These are phyloP conservation scores for Biscutella laevigata DNA, from an alignment of 441 rosid genomes.

Conservation along the genomic window DNA sequence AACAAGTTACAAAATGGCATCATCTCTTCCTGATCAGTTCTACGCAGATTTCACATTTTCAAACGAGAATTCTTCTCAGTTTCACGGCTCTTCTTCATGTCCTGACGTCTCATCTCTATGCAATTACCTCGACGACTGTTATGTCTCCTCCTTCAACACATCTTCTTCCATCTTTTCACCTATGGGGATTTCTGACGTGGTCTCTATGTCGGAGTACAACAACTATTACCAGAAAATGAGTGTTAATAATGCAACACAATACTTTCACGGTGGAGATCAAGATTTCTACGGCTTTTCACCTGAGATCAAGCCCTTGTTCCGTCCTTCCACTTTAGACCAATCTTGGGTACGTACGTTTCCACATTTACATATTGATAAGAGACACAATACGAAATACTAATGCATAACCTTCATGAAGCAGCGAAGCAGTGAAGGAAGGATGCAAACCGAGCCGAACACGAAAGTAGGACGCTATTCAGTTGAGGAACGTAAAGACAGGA, in stretches of 20 bases:
- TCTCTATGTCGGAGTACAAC: constrained; percentile 31
- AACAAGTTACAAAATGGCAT: constrained; percentile 35
- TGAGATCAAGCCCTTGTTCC: constrained; percentile 39
- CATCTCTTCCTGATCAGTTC: constrained; percentile 47
- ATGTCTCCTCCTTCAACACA: constrained; percentile 14
- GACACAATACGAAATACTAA: too few relatives aligned
- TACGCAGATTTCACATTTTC: constrained; percentile 36
- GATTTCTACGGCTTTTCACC: constrained; percentile 41
- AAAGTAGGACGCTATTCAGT: constrained; percentile 71
- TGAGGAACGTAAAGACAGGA: constrained; percentile 83
- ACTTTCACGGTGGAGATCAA: constrained; percentile 35
- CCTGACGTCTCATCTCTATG: constrained; percentile 16
- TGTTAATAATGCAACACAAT: constrained; percentile 27
- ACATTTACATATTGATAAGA: background rate
- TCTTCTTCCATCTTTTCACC: constrained; percentile 23
- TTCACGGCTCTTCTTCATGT: constrained; percentile 20
- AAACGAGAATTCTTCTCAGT: constrained; percentile 33
- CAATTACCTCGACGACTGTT: constrained; percentile 25
- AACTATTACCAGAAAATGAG: constrained; percentile 21
- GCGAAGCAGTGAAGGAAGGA: constrained; percentile 41
- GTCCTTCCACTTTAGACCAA: constrained; percentile 30
- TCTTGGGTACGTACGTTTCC: constrained; percentile 33
- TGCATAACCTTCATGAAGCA: too few relatives aligned
- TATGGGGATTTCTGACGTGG: constrained; percentile 35
- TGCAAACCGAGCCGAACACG: constrained; percentile 31